phyloP scores from a whole-genome alignment of 2,329 filamentous ascomycete genomes.

The Hirsutella thompsonii region DNA sequence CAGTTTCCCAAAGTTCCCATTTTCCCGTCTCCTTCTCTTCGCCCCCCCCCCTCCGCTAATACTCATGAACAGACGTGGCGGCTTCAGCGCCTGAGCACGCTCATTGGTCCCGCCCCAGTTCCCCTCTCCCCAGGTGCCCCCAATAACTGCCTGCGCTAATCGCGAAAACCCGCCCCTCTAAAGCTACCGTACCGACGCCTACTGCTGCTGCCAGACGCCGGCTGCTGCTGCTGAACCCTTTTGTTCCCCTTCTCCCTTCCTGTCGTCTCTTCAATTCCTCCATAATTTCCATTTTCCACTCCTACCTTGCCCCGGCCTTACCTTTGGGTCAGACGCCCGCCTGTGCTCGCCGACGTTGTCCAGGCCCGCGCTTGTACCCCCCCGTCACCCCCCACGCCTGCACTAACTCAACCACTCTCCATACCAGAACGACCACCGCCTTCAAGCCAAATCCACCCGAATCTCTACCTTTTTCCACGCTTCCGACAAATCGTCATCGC shows the following conservation, averaged over 20 bases:
- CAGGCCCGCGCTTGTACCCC: background rate
- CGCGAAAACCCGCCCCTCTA: constrained; percentile 15
- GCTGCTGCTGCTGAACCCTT: background rate
- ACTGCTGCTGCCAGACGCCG: background rate
- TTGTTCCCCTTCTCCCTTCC: background rate
- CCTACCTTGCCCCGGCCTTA: background rate
- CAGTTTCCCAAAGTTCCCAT: too few relatives aligned
- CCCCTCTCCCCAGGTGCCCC: constrained; percentile 9
- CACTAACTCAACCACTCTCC: background rate
- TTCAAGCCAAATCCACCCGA: background rate
- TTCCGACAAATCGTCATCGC: background rate
- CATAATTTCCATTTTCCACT: background rate
- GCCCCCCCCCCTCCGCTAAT: background rate
- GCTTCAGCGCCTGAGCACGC: constrained; percentile 8
- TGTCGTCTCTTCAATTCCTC: background rate
- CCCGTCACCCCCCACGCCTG: background rate
- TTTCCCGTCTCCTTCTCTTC: too few relatives aligned
- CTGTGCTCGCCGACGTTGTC: background rate
- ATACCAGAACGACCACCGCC: background rate
- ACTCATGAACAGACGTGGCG: background rate
- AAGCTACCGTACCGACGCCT: background rate
- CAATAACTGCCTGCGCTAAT: constrained; percentile 12
- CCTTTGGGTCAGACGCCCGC: too few relatives aligned
- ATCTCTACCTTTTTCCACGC: background rate
- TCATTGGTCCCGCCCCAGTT: constrained; percentile 17